Conservation (phyloP, 75 land plant species). For the Pinus albicaulis region DNA sequence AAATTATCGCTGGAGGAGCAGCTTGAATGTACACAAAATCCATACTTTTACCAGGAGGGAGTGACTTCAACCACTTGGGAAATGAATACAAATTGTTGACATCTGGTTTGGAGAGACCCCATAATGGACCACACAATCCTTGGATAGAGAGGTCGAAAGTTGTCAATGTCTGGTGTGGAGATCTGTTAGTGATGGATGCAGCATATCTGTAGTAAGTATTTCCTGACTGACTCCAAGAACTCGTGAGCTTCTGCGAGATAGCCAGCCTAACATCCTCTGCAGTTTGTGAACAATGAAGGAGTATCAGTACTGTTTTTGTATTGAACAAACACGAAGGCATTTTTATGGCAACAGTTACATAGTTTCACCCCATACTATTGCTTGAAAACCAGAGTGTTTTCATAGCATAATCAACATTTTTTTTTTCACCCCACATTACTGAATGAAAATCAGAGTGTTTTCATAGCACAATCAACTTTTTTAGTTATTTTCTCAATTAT, state of each 20-base stretch:
- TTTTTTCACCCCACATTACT: too few species aligned
- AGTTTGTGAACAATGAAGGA: background rate
- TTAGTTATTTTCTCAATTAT: too few species aligned
- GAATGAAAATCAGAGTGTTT: too few species aligned
- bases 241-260: conserved; percentile 21
- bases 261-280: background rate
- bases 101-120: conserved; percentile 21
- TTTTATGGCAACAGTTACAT: background rate
- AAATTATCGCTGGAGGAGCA: too few species aligned
- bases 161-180: conserved; percentile 10
- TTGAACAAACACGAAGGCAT: background rate
- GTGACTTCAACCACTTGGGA: too few species aligned
- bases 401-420: background rate
- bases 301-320: background rate
- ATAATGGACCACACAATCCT: conserved; percentile 22
- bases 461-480: too few species aligned
- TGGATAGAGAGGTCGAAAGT: conserved; percentile 12
- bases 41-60: too few species aligned
- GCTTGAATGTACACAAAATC: too few species aligned
- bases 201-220: conserved; percentile 24
- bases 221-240: conserved; percentile 23
- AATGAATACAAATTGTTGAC: too few species aligned
- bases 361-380: background rate
- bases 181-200: conserved; percentile 19
- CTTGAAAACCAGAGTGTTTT: background rate